A percentile compares a stretch with the other conserved stretches of the same genome.
These are phyloP conservation scores for Hortiboletus rubellus DNA, from an alignment of 1,284 basidiomycete genomes.

Conservation along the genomic window DNA sequence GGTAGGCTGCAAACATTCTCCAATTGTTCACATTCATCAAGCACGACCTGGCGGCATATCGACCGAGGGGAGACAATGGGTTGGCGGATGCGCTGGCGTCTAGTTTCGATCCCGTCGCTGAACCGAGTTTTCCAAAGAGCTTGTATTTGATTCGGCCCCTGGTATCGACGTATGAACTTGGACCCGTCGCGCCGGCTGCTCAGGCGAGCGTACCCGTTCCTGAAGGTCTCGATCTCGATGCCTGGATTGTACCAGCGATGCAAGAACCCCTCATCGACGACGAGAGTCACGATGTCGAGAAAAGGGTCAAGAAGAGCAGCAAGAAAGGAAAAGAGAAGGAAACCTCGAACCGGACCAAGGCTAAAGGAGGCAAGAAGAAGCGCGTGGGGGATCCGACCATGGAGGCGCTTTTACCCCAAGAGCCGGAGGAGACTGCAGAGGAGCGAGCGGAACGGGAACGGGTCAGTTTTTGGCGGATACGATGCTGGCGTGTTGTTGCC, in stretches of 20 bases:
- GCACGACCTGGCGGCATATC: constrained; percentile 71
- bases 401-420: constrained; percentile 29
- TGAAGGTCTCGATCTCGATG: constrained; percentile 82
- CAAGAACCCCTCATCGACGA: constrained; percentile 40
- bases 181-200: constrained; percentile 79
- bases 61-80: constrained; percentile 44
- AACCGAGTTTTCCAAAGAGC: constrained; percentile 78
- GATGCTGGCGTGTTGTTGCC: background rate
- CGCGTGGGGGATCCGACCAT: constrained; percentile 35
- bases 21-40: constrained; percentile 82
- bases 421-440: constrained; percentile 55
- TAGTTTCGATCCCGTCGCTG: constrained; percentile 38
- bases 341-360: constrained; percentile 30
- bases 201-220: constrained; percentile 83
- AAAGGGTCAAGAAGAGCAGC: constrained; percentile 41
- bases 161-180: constrained; percentile 80
- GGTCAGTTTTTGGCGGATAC: constrained; percentile 39
- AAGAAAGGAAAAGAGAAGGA: constrained; percentile 56
- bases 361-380: constrained; percentile 35
- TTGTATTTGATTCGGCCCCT: constrained; percentile 85
- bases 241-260: constrained; percentile 76
- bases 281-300: constrained; percentile 30
- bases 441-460: constrained; percentile 58
- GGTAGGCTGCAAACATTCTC: constrained; percentile 75
- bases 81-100: constrained; percentile 40